These are phyloP conservation scores for Citrus trifoliata DNA, from an alignment of 345 rosid species.

Conservation along the genomic window DNA sequence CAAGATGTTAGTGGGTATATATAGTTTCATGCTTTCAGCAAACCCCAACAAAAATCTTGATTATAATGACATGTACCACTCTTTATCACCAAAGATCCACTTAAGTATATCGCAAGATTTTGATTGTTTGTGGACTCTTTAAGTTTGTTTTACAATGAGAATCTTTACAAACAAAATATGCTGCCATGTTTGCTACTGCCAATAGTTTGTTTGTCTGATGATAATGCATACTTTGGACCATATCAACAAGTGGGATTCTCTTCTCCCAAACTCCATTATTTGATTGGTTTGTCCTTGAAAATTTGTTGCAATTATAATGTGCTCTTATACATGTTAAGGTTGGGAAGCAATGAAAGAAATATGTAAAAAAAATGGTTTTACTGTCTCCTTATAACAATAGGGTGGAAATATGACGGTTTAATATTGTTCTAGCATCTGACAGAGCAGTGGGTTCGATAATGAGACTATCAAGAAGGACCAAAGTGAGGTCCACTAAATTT, in stretches of 20 bases:
- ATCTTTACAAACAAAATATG: neutral
- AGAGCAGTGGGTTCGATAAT: too few species aligned
- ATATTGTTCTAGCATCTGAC: fast-evolving
- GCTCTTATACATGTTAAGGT: too few species aligned
- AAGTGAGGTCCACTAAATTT: too few species aligned
- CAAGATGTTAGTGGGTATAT: neutral
- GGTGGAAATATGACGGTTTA: too few species aligned
- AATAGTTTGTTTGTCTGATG: too few species aligned
- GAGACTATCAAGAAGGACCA: fast-evolving
- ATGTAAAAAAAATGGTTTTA: too few species aligned
- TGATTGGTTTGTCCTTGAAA: too few species aligned
- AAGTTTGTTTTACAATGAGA: neutral
- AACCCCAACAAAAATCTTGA: neutral
- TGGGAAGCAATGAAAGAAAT: too few species aligned
- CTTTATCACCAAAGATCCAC: neutral
- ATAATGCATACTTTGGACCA: too few species aligned
- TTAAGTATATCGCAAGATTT: neutral
- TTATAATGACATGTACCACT: neutral
- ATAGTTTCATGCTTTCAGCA: neutral
- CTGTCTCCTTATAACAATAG: fast-evolving
- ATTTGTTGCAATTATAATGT: too few species aligned
- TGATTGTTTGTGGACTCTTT: neutral
- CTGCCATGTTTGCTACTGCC: neutral
- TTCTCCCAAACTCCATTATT: too few species aligned
- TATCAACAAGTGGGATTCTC: too few species aligned